Evolutionary conservation across 768 basidiomycete genomes (phyloP).

Genomic region (Lanmaoa rubissima): DNA sequence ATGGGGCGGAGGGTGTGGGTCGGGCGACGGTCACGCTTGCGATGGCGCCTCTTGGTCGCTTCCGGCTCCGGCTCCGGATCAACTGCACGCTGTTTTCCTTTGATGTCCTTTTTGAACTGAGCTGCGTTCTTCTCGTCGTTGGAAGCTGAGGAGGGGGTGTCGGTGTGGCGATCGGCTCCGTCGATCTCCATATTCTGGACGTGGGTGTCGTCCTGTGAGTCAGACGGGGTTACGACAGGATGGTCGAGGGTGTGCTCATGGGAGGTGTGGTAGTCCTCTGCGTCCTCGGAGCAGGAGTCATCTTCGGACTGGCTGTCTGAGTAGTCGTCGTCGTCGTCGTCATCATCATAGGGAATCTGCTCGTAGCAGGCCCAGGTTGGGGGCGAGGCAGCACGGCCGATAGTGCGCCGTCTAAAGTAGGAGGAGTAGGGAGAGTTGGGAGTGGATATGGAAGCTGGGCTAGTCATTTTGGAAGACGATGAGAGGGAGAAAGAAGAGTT

Average conservation of each 20-base stretch:
- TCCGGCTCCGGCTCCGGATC: conserved; percentile 54
- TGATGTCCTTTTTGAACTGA: conserved; percentile 57
- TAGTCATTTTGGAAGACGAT: conserved; percentile 17
- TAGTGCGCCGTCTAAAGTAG: conserved; percentile 61
- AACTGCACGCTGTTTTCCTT: conserved; percentile 79
- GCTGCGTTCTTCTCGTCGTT: conserved; percentile 36
- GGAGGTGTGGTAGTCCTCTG: conserved; percentile 52
- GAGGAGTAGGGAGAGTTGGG: conserved; percentile 28
- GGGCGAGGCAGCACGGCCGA: conserved; percentile 79
- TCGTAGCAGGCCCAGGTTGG: conserved; percentile 91
- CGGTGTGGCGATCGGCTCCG: conserved; percentile 31
- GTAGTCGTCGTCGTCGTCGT: conserved; percentile 56
- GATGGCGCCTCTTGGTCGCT: conserved; percentile 45
- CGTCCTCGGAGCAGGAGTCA: conserved; percentile 70
- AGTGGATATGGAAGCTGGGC: conserved; percentile 21
- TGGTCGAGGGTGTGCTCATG: conserved; percentile 32
- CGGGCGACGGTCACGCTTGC: conserved; percentile 53
- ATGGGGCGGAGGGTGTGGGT: conserved; percentile 74
- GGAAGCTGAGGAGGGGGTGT: neutral
- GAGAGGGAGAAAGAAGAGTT: neutral
- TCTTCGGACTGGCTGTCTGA: conserved; percentile 56
- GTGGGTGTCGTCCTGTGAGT: conserved; percentile 44
- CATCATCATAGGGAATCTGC: conserved; percentile 74
- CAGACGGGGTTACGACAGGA: conserved; percentile 9
- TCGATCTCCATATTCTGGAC: conserved; percentile 56